phyloP scores from a whole-genome alignment of 306 rosid species.

The Echinosophora koreensis region DNA sequence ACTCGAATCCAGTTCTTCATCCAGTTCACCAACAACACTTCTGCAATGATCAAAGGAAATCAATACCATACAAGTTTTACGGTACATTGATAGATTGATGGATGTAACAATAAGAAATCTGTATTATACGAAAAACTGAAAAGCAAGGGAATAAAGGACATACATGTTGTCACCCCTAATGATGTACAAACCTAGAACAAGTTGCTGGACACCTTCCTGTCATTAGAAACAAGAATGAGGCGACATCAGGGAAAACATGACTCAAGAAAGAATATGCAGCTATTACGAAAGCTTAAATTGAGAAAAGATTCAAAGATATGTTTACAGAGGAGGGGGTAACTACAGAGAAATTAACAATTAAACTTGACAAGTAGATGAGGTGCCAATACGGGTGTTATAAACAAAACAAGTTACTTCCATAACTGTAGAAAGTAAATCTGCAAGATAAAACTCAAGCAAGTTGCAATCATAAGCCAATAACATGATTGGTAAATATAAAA shows the following conservation, averaged over 20 bases:
- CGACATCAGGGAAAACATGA: background rate
- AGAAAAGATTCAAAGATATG: constrained; percentile 22
- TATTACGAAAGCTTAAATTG: background rate
- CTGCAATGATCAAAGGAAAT: constrained; percentile 60
- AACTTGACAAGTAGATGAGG: background rate
- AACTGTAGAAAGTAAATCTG: background rate
- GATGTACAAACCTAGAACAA: constrained; percentile 89
- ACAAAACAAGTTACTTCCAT: background rate
- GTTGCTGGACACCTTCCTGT: constrained; percentile 98
- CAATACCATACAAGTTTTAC: background rate
- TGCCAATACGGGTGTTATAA: background rate
- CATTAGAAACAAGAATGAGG: constrained; percentile 36
- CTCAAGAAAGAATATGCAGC: constrained; percentile 18
- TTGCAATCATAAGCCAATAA: constrained; percentile 24
- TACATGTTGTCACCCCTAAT: constrained; percentile 99
- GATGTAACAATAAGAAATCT: constrained; percentile 13
- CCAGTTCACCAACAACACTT: constrained; percentile 95
- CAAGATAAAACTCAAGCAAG: background rate
- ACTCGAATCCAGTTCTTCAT: constrained; percentile 87
- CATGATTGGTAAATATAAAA: background rate
- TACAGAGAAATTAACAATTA: background rate
- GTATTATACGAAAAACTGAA: background rate
- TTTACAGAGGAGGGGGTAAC: background rate
- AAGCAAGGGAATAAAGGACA: constrained; percentile 13
- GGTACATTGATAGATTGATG: background rate